Conservation (phyloP, 345 rosid genomes). For the Hibiscus tridactylites region DNA sequence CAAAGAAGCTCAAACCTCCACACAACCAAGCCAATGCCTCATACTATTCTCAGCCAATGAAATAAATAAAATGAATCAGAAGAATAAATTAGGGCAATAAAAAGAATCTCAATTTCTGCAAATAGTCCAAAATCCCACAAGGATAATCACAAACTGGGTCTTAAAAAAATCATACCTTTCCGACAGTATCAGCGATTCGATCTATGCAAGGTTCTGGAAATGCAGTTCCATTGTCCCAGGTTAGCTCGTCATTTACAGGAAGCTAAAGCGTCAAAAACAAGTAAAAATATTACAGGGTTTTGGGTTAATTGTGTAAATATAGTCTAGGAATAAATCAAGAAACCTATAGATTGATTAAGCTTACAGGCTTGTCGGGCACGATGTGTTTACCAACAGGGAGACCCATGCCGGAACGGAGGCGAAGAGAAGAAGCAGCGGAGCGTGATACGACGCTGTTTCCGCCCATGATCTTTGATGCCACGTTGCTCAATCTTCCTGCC, state of each 20-base stretch:
- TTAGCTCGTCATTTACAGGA: constrained; percentile 78
- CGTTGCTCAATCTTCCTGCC: constrained; percentile 79
- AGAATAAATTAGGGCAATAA: not conserved
- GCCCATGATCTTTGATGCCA: constrained; percentile 73
- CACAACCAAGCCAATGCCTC: constrained; percentile 97
- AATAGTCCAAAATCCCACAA: not conserved
- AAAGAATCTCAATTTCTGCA: not conserved
- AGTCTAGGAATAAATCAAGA: not conserved
- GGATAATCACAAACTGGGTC: not conserved
- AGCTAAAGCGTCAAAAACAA: constrained; percentile 31
- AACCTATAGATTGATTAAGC: constrained; percentile 9
- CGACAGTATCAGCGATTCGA: constrained; percentile 96
- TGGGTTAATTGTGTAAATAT: not conserved
- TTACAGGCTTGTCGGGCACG: constrained; percentile 90
- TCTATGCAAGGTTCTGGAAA: constrained; percentile 93
- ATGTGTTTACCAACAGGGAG: constrained; percentile 91
- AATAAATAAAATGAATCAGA: not conserved
- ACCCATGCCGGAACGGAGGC: constrained; percentile 92
- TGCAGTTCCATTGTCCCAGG: constrained; percentile 92
- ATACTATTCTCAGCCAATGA: constrained; percentile 35
- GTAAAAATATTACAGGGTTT: not conserved
- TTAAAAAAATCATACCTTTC: constrained; percentile 43
- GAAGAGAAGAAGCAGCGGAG: constrained; percentile 69
- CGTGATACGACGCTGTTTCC: constrained; percentile 76
- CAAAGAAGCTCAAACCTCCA: constrained; percentile 87